Evolutionary conservation across 1,139 yeast genomes (phyloP), one percentile per base, ranked within the genome.

Genomic region (Saccharomycopsis hybrid): DNA sequence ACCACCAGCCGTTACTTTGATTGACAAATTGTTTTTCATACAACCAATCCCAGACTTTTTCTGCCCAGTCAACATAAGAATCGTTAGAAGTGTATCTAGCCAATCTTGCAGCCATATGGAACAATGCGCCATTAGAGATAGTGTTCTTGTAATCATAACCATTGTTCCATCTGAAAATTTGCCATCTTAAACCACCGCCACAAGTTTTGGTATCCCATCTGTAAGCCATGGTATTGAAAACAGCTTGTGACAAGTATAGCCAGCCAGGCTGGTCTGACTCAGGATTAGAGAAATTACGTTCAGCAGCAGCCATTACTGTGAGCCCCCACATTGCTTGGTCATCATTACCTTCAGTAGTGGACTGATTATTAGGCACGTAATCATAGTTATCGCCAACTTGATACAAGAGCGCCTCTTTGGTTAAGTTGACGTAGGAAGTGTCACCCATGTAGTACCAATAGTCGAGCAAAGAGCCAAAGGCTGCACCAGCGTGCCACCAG

Each of bases 401-500:
- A 62, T 80, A 83, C 48, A 76, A 63, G 60, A 90, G 65, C 3
- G 94, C 86, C 50, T 74, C 69, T 61, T 77, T 77, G 53, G 88
- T 75, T 36, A 73, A 57, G 31, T 75, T 76, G 41, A 74, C 80
- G 60, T 76, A 85, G 0, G 92, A 79, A 59, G 78, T 81, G 62
- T 88, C 82, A 46, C 85, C 77, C 71, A 87, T 79, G 61, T 74
- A 82, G 61, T 65, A 82, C 69, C 87, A 76, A 65, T 81, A 85
- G 64, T 89, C 96, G 44, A 89, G 67, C 74, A 90, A 72, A 25
- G 86, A 74, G 3, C 96, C 95, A 87, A 89, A 87, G 3, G 95
- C 97, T 56, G 95, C 96, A 62, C 97, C 97, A 35, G 96, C 96
- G 69, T 89, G 92, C 97, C 97, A 89, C 97, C 97, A 90, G 72